These are phyloP conservation scores for Claviceps humidiphila DNA, from an alignment of 2,329 filamentous ascomycete genomes.

Conservation along the genomic window DNA sequence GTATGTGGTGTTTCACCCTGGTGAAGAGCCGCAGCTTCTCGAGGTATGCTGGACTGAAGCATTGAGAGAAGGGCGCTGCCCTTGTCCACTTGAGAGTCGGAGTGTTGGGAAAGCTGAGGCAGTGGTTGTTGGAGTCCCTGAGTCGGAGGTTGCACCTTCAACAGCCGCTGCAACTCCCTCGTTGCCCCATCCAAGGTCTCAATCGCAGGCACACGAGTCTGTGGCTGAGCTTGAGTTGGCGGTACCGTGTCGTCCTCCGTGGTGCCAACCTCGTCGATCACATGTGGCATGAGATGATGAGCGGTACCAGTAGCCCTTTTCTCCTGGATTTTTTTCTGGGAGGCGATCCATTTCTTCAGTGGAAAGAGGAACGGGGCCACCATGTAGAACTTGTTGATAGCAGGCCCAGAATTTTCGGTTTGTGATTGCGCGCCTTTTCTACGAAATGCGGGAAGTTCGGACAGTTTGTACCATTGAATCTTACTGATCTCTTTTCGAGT, in stretches of 20 bases:
- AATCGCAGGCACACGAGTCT: slow-evolving; percentile 23
- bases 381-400: slow-evolving; percentile 92
- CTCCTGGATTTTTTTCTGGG: slow-evolving; percentile 63
- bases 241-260: slow-evolving; percentile 49
- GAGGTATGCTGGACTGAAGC: slow-evolving; percentile 25
- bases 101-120: neutral
- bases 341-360: slow-evolving; percentile 80
- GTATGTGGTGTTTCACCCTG: slow-evolving; percentile 28
- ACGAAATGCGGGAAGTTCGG: slow-evolving; percentile 71
- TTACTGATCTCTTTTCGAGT: slow-evolving; percentile 97
- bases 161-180: slow-evolving; percentile 37
- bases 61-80: slow-evolving; percentile 41
- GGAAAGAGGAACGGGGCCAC: slow-evolving; percentile 82
- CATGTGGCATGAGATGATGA: slow-evolving; percentile 27
- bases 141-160: slow-evolving; percentile 41
- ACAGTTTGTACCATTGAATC: slow-evolving; percentile 87
- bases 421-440: slow-evolving; percentile 49
- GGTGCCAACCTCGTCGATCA: slow-evolving; percentile 40
- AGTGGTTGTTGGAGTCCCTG: slow-evolving; percentile 33
- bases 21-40: slow-evolving; percentile 8
- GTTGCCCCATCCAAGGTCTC: slow-evolving; percentile 38
- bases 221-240: slow-evolving; percentile 22
- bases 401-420: slow-evolving; percentile 43
- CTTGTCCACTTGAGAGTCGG: slow-evolving; percentile 24
- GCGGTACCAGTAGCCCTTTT: slow-evolving; percentile 28